Evolutionary conservation across 2,329 filamentous ascomycete species (phyloP).

Genomic region (Diaporthe humulicola): DNA sequence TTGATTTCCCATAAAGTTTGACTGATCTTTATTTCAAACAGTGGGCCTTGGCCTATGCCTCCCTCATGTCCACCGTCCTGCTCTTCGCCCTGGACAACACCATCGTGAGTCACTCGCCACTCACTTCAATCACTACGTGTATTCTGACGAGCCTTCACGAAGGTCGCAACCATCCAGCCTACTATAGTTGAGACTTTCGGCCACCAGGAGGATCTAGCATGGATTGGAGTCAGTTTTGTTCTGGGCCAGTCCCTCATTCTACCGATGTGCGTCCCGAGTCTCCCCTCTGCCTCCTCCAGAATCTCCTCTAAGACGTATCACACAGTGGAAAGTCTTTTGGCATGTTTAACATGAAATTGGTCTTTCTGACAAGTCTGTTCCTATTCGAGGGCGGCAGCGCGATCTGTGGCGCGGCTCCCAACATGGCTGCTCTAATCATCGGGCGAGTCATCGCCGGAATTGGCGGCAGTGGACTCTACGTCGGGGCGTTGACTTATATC

Average conservation of each 20-base stretch:
- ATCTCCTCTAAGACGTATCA: background rate
- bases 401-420: conserved; percentile 55
- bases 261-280: background rate
- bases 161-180: conserved; percentile 31
- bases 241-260: conserved; percentile 8
- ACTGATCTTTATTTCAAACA: background rate
- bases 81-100: conserved; percentile 35
- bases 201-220: conserved; percentile 1
- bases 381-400: conserved; percentile 43
- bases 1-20: background rate
- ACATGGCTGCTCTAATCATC: conserved; percentile 43
- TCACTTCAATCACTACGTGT: fast-evolving
- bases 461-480: conserved; percentile 56
- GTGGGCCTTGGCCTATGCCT: conserved; percentile 26
- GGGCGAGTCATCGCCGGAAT: conserved; percentile 55
- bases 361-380: conserved; percentile 6
- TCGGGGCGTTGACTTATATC: conserved; percentile 47
- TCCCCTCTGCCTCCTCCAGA: background rate
- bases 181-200: conserved; percentile 19
- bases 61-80: conserved; percentile 13
- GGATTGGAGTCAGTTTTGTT: conserved; percentile 33
- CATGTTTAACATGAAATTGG: conserved; percentile 23
- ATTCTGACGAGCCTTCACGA: background rate
- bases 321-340: conserved; percentile 8
- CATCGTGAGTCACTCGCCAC: background rate